phyloP scores from a whole-genome alignment of 2,329 filamentous ascomycete genomes.

The Fusarium sambucinum region DNA sequence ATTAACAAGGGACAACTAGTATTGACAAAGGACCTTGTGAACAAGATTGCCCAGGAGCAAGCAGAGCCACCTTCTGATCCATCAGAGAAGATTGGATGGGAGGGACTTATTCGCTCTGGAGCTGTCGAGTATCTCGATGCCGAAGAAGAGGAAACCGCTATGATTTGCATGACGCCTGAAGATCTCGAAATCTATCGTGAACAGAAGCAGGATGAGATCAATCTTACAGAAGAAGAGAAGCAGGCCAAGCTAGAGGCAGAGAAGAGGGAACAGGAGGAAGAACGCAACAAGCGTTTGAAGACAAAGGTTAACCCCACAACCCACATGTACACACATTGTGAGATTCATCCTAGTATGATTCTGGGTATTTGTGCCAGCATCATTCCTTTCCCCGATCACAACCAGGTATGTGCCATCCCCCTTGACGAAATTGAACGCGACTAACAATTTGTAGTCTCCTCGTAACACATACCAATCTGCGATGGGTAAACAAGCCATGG shows the following conservation, averaged over 20 bases:
- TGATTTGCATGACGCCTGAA: slow-evolving; percentile 99
- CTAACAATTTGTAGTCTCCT: slow-evolving; percentile 73
- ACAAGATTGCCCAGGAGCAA: slow-evolving; percentile 80
- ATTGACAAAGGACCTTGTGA: slow-evolving; percentile 83
- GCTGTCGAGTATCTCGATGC: slow-evolving; percentile 97
- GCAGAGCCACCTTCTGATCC: slow-evolving; percentile 72
- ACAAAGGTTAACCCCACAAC: slow-evolving; percentile 88
- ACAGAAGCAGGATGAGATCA: slow-evolving; percentile 73
- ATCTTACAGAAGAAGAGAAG: slow-evolving; percentile 28
- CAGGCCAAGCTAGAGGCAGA: slow-evolving; percentile 58
- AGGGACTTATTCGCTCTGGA: slow-evolving; percentile 83
- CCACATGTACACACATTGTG: slow-evolving; percentile 96
- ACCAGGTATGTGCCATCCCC: slow-evolving; percentile 71
- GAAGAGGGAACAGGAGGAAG: slow-evolving; percentile 57
- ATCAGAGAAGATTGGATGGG: slow-evolving; percentile 82
- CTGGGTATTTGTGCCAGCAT: slow-evolving; percentile 98
- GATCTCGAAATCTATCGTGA: slow-evolving; percentile 84
- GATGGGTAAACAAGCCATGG: slow-evolving; percentile 99
- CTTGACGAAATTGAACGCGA: background rate
- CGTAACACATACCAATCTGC: slow-evolving; percentile 99
- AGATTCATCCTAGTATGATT: slow-evolving; percentile 99
- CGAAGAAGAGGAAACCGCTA: slow-evolving; percentile 97
- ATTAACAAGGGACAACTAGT: slow-evolving; percentile 76
- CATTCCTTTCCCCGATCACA: slow-evolving; percentile 99
- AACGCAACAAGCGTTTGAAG: slow-evolving; percentile 88